These are phyloP conservation scores for Grosmannia penicillata DNA, from an alignment of 2,329 filamentous ascomycete genomes.

Conservation along the genomic window DNA sequence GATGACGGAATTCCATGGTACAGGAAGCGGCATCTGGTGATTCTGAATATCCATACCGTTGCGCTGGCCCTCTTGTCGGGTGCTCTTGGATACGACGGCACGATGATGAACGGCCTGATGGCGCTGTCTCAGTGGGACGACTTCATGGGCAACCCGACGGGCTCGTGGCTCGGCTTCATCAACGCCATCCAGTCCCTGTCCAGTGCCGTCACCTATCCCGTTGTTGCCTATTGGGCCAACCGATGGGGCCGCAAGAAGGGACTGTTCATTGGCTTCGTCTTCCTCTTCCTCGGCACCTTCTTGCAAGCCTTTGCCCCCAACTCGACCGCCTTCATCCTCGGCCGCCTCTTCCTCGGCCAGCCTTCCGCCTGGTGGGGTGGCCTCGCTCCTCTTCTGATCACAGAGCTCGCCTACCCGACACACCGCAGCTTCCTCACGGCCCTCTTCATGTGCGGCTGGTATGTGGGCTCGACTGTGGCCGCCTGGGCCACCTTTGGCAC, in stretches of 20 bases:
- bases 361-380: conserved; percentile 1
- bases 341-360: conserved; percentile 17
- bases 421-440: conserved; percentile 7
- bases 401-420: conserved; percentile 8
- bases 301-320: conserved; percentile 18
- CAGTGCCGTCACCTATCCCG: conserved; percentile 15
- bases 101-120: conserved; percentile 26
- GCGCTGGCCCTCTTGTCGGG: not conserved
- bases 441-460: conserved; percentile 13
- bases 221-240: conserved; percentile 9
- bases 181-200: conserved; percentile 17
- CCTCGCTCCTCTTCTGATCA: conserved; percentile 6
- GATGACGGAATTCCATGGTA: not conserved
- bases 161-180: conserved; percentile 21
- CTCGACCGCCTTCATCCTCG: conserved; percentile 15
- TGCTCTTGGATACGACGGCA: conserved; percentile 7
- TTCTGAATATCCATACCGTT: not conserved
- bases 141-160: conserved; percentile 20
- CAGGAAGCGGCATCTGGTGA: not conserved
- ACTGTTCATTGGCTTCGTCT: conserved; percentile 19
- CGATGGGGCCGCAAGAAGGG: conserved; percentile 24
- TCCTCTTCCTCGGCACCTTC: conserved; percentile 16
- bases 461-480: conserved; percentile 15
- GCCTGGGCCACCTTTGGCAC: conserved; percentile 17
- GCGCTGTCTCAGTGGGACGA: conserved; percentile 20